These are phyloP conservation scores for Cyberlindnera meyerae DNA, from an alignment of 805 yeast species.

Conservation along the genomic window DNA sequence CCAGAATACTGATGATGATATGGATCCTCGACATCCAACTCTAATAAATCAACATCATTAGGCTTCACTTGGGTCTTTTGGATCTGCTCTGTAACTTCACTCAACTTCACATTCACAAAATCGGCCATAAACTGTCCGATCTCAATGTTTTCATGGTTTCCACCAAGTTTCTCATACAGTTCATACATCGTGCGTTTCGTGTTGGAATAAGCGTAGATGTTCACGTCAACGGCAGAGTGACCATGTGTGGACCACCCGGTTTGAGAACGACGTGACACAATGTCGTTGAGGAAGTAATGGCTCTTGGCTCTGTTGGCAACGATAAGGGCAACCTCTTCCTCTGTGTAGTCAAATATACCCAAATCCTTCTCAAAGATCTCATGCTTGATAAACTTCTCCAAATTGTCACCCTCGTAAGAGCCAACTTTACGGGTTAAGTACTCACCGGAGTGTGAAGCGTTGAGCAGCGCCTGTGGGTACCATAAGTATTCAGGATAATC, in stretches of 20 bases:
- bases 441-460: slow-evolving; percentile 77
- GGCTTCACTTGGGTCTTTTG: slow-evolving; percentile 43
- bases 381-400: slow-evolving; percentile 42
- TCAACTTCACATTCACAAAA: slow-evolving; percentile 43
- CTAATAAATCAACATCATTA: too few relatives aligned
- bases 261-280: slow-evolving; percentile 78
- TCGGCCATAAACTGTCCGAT: slow-evolving; percentile 70
- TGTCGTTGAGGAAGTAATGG: slow-evolving; percentile 51
- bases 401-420: slow-evolving; percentile 28
- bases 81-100: slow-evolving; percentile 43
- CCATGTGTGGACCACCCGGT: slow-evolving; percentile 98
- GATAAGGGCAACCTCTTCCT: slow-evolving; percentile 47
- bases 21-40: too few relatives aligned
- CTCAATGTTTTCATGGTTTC: slow-evolving; percentile 84
- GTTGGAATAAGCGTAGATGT: slow-evolving; percentile 77
- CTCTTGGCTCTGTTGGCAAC: slow-evolving; percentile 30
- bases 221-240: slow-evolving; percentile 93
- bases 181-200: slow-evolving; percentile 36
- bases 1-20: too few relatives aligned
- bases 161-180: slow-evolving; percentile 48
- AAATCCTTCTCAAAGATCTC: slow-evolving; percentile 59
- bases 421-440: slow-evolving; percentile 47
- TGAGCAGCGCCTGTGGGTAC: slow-evolving; percentile 72
- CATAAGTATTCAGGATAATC: slow-evolving; percentile 82
- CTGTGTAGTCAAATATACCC: slow-evolving; percentile 56